phyloP scores from a whole-genome alignment of 2,329 filamentous ascomycete species.

The Cytospora piceicola region DNA sequence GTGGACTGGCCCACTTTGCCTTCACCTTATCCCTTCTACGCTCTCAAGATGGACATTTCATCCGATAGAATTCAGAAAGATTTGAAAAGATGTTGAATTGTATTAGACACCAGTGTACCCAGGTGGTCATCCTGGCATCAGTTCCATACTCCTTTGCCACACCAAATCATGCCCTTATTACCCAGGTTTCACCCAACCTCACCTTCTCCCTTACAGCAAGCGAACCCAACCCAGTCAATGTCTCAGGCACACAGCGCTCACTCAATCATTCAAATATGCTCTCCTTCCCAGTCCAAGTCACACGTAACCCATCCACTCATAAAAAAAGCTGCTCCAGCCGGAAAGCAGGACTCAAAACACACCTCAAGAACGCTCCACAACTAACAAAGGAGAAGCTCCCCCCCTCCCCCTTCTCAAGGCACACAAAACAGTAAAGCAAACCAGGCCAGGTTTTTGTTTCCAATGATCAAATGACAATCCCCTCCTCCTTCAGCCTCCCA shows the following conservation, averaged over 20 bases:
- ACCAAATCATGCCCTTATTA: not conserved
- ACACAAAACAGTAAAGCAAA: not conserved
- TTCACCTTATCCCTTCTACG: too few relatives aligned
- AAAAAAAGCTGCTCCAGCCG: not conserved
- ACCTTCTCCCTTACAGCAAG: not conserved
- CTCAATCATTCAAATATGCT: not conserved
- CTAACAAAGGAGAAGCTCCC: not conserved
- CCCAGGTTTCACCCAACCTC: not conserved
- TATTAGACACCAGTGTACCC: not conserved
- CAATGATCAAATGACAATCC: constrained; percentile 47
- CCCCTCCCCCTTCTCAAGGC: not conserved
- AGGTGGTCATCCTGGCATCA: not conserved
- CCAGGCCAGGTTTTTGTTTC: not conserved
- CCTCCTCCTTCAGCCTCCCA: constrained; percentile 55
- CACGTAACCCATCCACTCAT: not conserved
- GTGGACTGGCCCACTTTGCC: too few relatives aligned
- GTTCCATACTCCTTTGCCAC: not conserved
- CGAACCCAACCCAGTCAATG: not conserved
- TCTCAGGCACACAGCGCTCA: not conserved
- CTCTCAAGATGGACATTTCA: too few relatives aligned
- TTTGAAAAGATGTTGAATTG: not conserved
- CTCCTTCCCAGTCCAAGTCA: not conserved
- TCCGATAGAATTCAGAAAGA: not conserved
- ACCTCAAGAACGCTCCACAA: not conserved
- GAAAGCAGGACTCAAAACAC: not conserved